Evolutionary conservation across 805 yeast genomes (phyloP).

Genomic region (Pichia nakasei): DNA sequence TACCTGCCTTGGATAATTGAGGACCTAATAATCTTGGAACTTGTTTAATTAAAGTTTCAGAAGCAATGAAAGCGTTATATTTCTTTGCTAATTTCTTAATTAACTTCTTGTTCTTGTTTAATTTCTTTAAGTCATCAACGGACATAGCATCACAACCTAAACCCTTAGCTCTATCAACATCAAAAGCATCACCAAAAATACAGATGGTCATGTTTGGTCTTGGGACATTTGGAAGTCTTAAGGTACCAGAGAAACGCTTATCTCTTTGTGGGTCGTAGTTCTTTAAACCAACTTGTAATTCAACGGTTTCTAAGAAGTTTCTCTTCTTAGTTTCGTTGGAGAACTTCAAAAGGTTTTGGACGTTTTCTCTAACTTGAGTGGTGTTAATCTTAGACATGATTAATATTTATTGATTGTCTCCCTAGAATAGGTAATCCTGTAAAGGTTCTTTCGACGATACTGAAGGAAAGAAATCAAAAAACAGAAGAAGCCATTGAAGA

Average conservation of each 20-base stretch:
- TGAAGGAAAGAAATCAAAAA: conserved; percentile 1
- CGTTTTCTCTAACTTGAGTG: conserved; percentile 94
- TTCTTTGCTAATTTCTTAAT: conserved; percentile 99
- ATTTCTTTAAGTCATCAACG: conserved; percentile 98
- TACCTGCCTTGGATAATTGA: conserved; percentile 99
- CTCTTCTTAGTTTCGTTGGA: conserved; percentile 98
- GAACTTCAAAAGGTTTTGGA: conserved; percentile 80
- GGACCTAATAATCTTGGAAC: conserved; percentile 99
- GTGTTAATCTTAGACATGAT: conserved; percentile 82
- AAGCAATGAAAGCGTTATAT: conserved; percentile 99
- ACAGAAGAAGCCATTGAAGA: background rate
- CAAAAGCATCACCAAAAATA: conserved; percentile 99
- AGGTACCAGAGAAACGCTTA: conserved; percentile 99
- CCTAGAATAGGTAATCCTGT: conserved; percentile 47
- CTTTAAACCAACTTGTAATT: conserved; percentile 98
- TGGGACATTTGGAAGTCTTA: conserved; percentile 97
- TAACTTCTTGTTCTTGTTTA: conserved; percentile 99
- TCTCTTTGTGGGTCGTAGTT: conserved; percentile 99
- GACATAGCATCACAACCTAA: conserved; percentile 99
- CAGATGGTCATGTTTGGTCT: conserved; percentile 99
- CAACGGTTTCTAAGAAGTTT: conserved; percentile 99
- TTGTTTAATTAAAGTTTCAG: conserved; percentile 98
- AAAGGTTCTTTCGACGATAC: conserved; percentile 45
- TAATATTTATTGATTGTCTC: conserved; percentile 47
- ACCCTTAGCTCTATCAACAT: conserved; percentile 99